These are phyloP conservation scores for Saxophila tyrrhenica DNA, from an alignment of 495 filamentous ascomycete species.

Conservation along the genomic window DNA sequence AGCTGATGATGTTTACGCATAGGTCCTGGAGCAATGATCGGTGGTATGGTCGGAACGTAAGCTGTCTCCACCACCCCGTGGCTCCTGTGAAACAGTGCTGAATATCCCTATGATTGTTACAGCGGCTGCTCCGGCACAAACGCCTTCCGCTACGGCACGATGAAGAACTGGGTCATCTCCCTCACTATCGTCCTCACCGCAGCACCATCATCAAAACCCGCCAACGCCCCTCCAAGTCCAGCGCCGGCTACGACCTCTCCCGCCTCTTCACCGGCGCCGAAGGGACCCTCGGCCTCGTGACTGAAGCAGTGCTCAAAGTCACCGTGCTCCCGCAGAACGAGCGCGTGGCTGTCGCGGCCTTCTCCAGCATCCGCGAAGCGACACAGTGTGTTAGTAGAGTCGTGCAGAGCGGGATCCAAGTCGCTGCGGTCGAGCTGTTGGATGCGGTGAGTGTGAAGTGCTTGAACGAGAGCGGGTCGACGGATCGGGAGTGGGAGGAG, in stretches of 20 bases:
- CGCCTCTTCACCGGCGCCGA: constrained; percentile 66
- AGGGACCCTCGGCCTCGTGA: constrained; percentile 67
- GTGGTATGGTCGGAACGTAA: constrained; percentile 66
- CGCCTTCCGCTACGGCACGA: constrained; percentile 70
- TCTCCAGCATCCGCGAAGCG: constrained; percentile 61
- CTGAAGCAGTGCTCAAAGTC: constrained; percentile 65
- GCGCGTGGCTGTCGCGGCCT: constrained; percentile 65
- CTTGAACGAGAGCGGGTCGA: constrained; percentile 60
- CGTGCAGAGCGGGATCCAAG: constrained; percentile 57
- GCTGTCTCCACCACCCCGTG: too few relatives aligned
- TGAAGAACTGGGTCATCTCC: constrained; percentile 81
- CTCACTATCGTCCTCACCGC: constrained; percentile 70
- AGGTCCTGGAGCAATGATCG: constrained; percentile 36
- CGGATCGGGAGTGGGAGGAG: constrained; percentile 61
- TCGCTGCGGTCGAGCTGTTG: constrained; percentile 75
- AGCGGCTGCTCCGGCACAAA: constrained; percentile 70
- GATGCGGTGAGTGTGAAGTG: constrained; percentile 74
- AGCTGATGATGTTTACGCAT: too few relatives aligned
- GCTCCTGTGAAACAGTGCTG: too few relatives aligned
- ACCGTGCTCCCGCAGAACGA: constrained; percentile 61
- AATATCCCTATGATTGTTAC: too few relatives aligned
- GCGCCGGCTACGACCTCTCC: constrained; percentile 72
- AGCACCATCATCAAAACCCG: constrained; percentile 70
- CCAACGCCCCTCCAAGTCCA: constrained; percentile 61
- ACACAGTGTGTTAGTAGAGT: constrained; percentile 57